Percentiles rank a stretch among this genome's conserved stretches.
Evolutionary conservation across 2,329 filamentous ascomycete genomes (phyloP).

Genomic region (Scytalidium sp.): DNA sequence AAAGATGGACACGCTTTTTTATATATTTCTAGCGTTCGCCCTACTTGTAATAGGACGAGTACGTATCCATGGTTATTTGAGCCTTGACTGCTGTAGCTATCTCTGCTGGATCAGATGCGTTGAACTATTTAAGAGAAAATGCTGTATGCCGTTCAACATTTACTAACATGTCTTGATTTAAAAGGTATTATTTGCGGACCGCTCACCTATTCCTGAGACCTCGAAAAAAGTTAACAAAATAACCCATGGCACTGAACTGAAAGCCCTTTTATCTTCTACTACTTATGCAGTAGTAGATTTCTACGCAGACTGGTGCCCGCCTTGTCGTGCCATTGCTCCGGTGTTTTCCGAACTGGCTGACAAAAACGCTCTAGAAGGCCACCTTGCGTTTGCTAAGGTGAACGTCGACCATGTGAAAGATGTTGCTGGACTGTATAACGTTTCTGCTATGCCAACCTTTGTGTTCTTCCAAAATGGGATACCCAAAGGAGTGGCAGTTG

Average conservation of each 20-base stretch:
- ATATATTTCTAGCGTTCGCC: background rate
- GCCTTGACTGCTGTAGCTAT: background rate
- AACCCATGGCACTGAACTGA: constrained; percentile 42
- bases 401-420: constrained; percentile 54
- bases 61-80: background rate
- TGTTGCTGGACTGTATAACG: constrained; percentile 45
- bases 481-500: constrained; percentile 37
- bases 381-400: constrained; percentile 55
- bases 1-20: background rate
- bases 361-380: constrained; percentile 33
- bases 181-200: background rate
- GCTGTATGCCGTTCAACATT: background rate
- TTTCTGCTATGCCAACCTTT: constrained; percentile 58
- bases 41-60: background rate
- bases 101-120: no score
- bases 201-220: constrained; percentile 5
- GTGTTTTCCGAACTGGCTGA: constrained; percentile 47
- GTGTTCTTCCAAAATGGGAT: constrained; percentile 54
- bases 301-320: constrained; percentile 58
- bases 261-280: constrained; percentile 43
- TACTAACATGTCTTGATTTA: background rate
- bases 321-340: constrained; percentile 58
- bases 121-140: background rate
- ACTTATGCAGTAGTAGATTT: constrained; percentile 56
- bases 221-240: constrained; percentile 32